phyloP scores from a whole-genome alignment of 108 stramenopile genomes.

The Hondaea fermentalgiana region DNA sequence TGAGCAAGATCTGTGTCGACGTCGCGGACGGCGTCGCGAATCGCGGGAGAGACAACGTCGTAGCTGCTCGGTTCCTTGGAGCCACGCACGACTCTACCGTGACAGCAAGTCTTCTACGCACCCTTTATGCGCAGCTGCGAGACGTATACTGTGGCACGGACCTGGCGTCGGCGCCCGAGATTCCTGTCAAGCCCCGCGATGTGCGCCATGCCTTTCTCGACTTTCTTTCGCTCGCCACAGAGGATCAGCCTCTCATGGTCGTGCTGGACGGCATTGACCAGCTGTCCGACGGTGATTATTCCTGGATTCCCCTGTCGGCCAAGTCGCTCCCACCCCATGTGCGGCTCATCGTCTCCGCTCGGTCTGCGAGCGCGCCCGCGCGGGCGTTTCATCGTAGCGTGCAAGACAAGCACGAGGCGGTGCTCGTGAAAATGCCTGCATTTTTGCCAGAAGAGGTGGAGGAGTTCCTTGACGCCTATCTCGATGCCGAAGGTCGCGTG shows the following conservation, averaged over 20 bases:
- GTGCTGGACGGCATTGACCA: not conserved
- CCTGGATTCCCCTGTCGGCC: not conserved
- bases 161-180: not conserved
- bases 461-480: not conserved
- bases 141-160: not conserved
- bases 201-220: not conserved
- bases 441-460: not conserved
- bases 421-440: not conserved
- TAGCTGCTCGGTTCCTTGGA: not conserved
- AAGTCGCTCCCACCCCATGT: not conserved
- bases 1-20: not conserved
- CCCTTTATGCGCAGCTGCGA: not conserved
- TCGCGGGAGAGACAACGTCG: not conserved
- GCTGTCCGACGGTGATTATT: not conserved
- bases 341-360: not conserved
- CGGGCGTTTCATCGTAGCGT: not conserved
- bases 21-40: not conserved
- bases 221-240: not conserved
- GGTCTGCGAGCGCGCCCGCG: not conserved
- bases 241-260: not conserved
- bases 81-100: not conserved
- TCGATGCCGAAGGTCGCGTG: not conserved
- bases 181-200: not conserved
- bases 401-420: not conserved
- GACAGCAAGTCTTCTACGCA: not conserved